Evolutionary conservation across 2,329 filamentous ascomycete species (phyloP).

Genomic region (Colletotrichum tropicicola): DNA sequence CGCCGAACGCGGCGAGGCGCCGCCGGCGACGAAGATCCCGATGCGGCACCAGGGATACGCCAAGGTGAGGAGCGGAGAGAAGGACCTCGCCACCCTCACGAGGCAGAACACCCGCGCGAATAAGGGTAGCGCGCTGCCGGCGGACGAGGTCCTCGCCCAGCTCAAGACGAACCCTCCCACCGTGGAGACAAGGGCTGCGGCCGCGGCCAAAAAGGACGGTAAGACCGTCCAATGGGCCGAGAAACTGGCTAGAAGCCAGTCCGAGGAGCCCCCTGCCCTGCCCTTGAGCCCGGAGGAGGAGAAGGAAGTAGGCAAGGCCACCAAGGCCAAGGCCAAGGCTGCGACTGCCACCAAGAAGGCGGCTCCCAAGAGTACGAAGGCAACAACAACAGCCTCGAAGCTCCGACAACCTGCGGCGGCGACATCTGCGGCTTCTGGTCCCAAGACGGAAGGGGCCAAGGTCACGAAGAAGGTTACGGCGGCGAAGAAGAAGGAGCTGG

Average conservation of each 20-base stretch:
- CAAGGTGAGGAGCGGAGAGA: slow-evolving; percentile 43
- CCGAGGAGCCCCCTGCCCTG: background rate
- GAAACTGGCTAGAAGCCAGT: slow-evolving; percentile 18
- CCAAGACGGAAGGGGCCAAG: slow-evolving; percentile 43
- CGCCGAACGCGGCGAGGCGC: slow-evolving; percentile 18
- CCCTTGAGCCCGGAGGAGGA: slow-evolving; percentile 1
- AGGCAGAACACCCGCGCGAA: slow-evolving; percentile 56
- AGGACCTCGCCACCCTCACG: slow-evolving; percentile 52
- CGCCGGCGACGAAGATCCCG: slow-evolving; percentile 9
- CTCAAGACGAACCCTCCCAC: slow-evolving; percentile 21
- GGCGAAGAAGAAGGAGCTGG: slow-evolving; percentile 22
- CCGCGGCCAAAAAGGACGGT: background rate
- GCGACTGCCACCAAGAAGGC: background rate
- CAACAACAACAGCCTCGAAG: background rate
- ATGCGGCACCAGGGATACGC: slow-evolving; percentile 16
- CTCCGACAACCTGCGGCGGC: background rate
- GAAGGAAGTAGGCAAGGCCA: slow-evolving; percentile 19
- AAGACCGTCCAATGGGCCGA: slow-evolving; percentile 24
- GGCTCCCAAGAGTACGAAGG: background rate
- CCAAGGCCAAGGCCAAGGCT: background rate
- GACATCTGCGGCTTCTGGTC: background rate
- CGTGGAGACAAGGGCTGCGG: background rate
- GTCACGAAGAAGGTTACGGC: slow-evolving; percentile 33
- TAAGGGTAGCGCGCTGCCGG: slow-evolving; percentile 46
- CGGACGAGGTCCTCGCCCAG: slow-evolving; percentile 39